Evolutionary conservation across 208 protist genomes (phyloP).

Genomic region (Crithidia acanthocephali): DNA sequence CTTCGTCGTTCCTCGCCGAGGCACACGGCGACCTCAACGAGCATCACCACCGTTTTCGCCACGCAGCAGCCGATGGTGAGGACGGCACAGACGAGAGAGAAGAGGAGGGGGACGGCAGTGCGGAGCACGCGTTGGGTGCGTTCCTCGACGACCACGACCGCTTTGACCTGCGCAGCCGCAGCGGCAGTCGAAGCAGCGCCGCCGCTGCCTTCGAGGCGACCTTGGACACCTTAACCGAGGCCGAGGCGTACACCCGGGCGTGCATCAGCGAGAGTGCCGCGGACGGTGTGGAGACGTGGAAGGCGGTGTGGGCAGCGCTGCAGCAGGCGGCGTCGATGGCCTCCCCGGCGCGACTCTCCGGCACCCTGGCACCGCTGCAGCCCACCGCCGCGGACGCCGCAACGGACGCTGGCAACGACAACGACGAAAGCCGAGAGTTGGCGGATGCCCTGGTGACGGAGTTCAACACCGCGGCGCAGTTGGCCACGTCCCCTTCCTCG

Average conservation of each 20-base stretch:
- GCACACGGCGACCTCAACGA: background rate
- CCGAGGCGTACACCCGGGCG: constrained; percentile 15
- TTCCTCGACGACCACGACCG: background rate
- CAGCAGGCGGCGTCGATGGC: constrained; percentile 6
- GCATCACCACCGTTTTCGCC: background rate
- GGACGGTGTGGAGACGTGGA: constrained; percentile 21
- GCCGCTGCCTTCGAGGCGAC: background rate
- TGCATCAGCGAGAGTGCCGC: constrained; percentile 18
- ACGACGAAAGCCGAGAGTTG: too few relatives aligned
- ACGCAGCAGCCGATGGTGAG: too few relatives aligned
- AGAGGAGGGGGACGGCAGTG: background rate
- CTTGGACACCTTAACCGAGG: constrained; percentile 8
- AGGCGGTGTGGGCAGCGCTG: constrained; percentile 14
- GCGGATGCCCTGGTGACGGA: too few relatives aligned
- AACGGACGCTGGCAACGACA: background rate
- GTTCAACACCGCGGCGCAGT: too few relatives aligned
- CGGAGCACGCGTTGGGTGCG: background rate
- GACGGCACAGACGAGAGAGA: background rate
- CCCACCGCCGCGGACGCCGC: background rate
- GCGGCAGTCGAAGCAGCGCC: background rate
- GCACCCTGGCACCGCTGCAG: background rate
- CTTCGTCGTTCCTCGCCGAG: constrained; percentile 2
- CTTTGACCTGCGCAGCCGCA: background rate
- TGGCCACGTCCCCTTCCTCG: background rate
- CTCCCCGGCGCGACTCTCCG: background rate